phyloP scores from a whole-genome alignment of 345 rosid genomes.

The Gossypium anomalum region DNA sequence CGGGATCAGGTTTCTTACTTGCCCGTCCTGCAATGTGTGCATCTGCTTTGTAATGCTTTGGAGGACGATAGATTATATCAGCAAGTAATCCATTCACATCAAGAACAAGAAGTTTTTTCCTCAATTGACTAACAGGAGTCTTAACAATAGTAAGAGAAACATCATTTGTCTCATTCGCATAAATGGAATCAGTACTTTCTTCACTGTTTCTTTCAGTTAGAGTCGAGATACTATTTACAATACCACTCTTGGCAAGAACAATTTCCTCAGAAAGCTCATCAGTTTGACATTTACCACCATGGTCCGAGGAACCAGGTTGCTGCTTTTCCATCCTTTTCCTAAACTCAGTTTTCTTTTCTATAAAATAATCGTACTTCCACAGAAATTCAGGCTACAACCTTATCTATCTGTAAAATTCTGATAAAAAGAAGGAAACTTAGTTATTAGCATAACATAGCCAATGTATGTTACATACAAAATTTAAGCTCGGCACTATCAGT shows the following conservation, averaged over 20 bases:
- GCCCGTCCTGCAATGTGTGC: conserved; percentile 44
- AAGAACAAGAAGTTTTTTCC: conserved; percentile 69
- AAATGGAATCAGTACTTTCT: neutral
- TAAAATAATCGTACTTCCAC: neutral
- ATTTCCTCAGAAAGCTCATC: conserved; percentile 2
- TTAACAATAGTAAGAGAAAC: conserved; percentile 11
- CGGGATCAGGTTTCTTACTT: conserved; percentile 37
- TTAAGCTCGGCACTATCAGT: neutral
- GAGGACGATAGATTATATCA: conserved; percentile 49
- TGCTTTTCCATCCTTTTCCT: conserved; percentile 12
- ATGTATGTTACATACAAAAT: neutral
- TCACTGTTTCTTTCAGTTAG: neutral
- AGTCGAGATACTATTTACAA: neutral
- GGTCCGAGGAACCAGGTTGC: conserved; percentile 3
- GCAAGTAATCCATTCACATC: conserved; percentile 89
- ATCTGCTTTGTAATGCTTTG: conserved; percentile 43
- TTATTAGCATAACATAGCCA: neutral
- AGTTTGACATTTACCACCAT: neutral
- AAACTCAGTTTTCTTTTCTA: conserved; percentile 12
- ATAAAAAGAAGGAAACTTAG: neutral
- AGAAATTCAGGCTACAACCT: neutral
- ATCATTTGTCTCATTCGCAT: conserved; percentile 1
- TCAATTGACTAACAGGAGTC: conserved; percentile 12
- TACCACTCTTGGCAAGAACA: neutral
- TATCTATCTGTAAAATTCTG: conserved; percentile 7